Evolutionary conservation across 306 rosid species (phyloP), one percentile per base, ranked within the genome.

Genomic region (Prunus campanulata): DNA sequence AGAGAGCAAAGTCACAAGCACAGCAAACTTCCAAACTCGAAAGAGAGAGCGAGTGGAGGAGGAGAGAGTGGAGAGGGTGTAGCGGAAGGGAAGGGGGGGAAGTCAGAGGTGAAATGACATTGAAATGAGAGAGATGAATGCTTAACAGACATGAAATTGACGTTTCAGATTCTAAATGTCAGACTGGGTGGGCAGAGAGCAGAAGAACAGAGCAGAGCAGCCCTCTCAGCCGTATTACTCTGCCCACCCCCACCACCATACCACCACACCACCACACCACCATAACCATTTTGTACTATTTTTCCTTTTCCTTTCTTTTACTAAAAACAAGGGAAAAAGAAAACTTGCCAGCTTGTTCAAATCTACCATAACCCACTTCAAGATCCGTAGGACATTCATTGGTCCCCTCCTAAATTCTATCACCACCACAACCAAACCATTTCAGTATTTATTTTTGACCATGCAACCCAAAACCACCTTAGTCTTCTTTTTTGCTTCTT

Each of bases 151-250:
- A 65, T 89, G 91, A 89, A 75, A 77, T 91, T 89, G 99, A 95
- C 98, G 87, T 95, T 86, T 95, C 99, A 89, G 93, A 95, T 91
- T 95, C 99, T 92, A 49, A 86, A 75, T 77, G 97, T 90, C 96
- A 95, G 91, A 80, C 69, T 8, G 0, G 27, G 10, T 39, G 44
- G 14, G 54, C 5, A 59, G 32, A 6, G 57, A 11, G 74, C 32
- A 49, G 64, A 9, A 55, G 71, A 59, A 35, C 54, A 48, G 77
- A 60, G 66, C 66, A 2, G 71, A 57, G 77, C 81, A 47, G 77
- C 81, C 44, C 18, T 67, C 52, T 46, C 65, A 64, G 59, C 83
- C 79, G 47, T 78, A 51, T 66, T 51, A 77, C 76, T 56, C 44
- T 15, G 29, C 59, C 66, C 68, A 51, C 74, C 50, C 12, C 72